Base-by-base conservation (phyloP, 179 eudicot species). In the Amaranthus tricolor region DNA sequence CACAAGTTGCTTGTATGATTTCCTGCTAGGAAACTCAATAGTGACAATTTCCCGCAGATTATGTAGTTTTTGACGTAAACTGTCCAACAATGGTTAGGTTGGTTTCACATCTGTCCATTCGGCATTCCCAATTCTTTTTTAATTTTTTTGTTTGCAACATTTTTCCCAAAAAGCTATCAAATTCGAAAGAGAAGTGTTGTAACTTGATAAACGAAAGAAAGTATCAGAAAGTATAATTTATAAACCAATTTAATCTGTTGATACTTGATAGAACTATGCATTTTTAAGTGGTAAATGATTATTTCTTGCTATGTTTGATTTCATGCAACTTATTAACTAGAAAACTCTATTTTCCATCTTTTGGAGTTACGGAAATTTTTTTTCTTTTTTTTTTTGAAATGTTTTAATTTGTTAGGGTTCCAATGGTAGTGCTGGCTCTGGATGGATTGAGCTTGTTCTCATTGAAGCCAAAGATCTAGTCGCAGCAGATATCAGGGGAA, bases 401-500 rank as follows among this genome's bases (percentile, higher is more conserved):
- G 40, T 31, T 31, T 31, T 1, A 31, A 31, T 31, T 31, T 31
- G 49, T 58, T 59, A 81, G 84, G 59, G 54, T n/a, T 70, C 81
- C 47, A 70, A 51, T 74, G 78, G 69, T 56, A 78, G 71, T 47
- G 52, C 75, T 43, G 84, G 75, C 56, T 84, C 81, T 73, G 96
- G 98, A 69, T 90, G 80, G 97, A 84, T 95, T 54, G 99, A 95
- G 81, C 88, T 95, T 24, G 83, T 83, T 80, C 80, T 95, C 40
- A 74, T 95, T 55, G 99, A 95, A 74, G 99, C 87, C 13, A 88
- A 76, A 84, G 98, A 95, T 82, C 96, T 95, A 70, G 78, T 95
- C 74, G 99, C 93, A 77, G 99, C 99, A 62, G 98, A 95, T 79
- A 80, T 95, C 62, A 85, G 95, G 76, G 99, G 99, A 76, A 93